Evolutionary conservation across 805 yeast species (phyloP), one percentile per base, ranked within the genome.

Genomic region (Candida ovalis): DNA sequence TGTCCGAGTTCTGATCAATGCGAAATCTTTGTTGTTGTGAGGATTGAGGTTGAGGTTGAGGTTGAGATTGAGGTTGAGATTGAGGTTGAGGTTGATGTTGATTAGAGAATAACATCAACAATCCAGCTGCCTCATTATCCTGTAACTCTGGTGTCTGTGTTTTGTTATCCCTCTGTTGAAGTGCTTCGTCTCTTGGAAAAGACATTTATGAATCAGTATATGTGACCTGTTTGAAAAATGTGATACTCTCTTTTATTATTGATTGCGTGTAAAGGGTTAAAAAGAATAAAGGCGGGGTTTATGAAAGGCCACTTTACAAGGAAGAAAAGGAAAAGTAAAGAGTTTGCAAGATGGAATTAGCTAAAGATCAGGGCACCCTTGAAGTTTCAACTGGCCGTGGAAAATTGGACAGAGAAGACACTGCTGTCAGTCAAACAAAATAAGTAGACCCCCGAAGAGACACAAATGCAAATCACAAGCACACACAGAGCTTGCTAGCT

Each of bases 121-220:
- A 52, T 6, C 69, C 72, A 19, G 72, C 73, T n/a, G 73, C 73
- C 49, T 69, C 73, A 30, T 54, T 60, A 46, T 69, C 72, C 24
- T 53, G 62, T 28, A 60, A 24, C 13, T 59, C 59, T 27, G 53
- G 27, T 25, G 45, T 44, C 3, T 52, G 40, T 5, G 19, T 38
- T n/a, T 33, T 17, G 8, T 36, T 17, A 19, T 23, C 22, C 15
- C 13, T 37, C 19, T 18, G 40, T 21, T 12, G 40, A 21, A 15
- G 30, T 12, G 30, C 12, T 15, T 17, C 38, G 8, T 35, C 21
- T 5, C 21, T 17, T 17, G 19, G 38, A 4, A 35, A n/a, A 35
- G 22, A 18, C 38, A 35, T n/a, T 25, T 25, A 10, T 7, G 10
- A 17, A 5, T 35, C 12, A 18, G 15, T 10, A 9, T 30, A 30